A percentile compares a stretch with the other conserved stretches of the same genome.
These are phyloP conservation scores for Colletotrichum sansevieriae DNA, from an alignment of 2,329 filamentous ascomycete genomes.

Conservation along the genomic window DNA sequence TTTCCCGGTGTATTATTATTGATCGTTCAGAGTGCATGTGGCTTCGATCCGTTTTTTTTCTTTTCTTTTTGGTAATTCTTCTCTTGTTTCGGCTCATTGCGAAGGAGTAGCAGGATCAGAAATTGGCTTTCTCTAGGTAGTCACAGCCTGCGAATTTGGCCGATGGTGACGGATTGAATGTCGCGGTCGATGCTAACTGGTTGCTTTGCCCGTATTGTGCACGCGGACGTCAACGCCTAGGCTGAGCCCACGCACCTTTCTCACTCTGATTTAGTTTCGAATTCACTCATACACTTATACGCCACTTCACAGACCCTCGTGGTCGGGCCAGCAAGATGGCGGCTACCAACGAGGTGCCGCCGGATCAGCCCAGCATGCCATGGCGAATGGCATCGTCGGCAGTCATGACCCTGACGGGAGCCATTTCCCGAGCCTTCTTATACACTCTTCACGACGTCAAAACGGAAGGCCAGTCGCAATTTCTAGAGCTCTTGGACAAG, in stretches of 20 bases:
- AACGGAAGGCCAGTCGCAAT: constrained; percentile 80
- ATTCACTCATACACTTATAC: background rate
- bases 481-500: constrained; percentile 81
- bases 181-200: too few relatives aligned
- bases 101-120: too few relatives aligned
- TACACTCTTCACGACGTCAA: constrained; percentile 81
- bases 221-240: too few relatives aligned
- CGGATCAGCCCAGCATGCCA: constrained; percentile 67
- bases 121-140: too few relatives aligned
- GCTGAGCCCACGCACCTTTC: too few relatives aligned
- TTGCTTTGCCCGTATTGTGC: too few relatives aligned
- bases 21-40: background rate
- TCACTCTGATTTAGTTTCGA: too few relatives aligned
- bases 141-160: too few relatives aligned
- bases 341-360: constrained; percentile 37
- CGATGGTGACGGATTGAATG: too few relatives aligned
- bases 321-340: constrained; percentile 11
- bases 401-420: constrained; percentile 79
- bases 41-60: background rate
- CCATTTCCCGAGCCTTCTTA: constrained; percentile 80
- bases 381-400: constrained; percentile 82
- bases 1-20: background rate
- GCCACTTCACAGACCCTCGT: background rate
- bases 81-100: too few relatives aligned
- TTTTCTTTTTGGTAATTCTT: too few relatives aligned